These are phyloP conservation scores for Diaporthe longicolla DNA, from an alignment of 2,329 filamentous ascomycete genomes.

Conservation along the genomic window DNA sequence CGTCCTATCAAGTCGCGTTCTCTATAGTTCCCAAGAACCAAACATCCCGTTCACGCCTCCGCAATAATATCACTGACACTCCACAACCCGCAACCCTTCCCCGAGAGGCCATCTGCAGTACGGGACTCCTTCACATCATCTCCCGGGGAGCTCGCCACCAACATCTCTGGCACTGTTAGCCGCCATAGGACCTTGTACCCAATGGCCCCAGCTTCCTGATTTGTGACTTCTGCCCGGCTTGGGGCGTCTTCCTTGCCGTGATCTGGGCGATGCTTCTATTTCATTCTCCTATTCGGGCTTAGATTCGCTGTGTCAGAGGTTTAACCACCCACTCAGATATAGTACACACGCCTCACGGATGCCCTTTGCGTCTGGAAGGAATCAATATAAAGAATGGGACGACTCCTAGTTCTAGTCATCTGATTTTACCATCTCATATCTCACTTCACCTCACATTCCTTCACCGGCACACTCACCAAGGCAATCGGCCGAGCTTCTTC, in stretches of 20 bases:
- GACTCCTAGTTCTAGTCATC: fast-evolving
- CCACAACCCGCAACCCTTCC: not conserved
- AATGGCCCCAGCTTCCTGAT: conserved; percentile 17
- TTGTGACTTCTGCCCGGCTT: not conserved
- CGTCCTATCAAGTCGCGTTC: not conserved
- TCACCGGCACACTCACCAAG: not conserved
- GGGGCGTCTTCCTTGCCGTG: conserved; percentile 20
- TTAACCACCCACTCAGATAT: not conserved
- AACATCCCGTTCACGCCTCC: conserved; percentile 7
- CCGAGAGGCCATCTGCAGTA: not conserved
- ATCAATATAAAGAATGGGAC: conserved; percentile 4
- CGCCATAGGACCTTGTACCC: not conserved
- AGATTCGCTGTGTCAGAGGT: not conserved
- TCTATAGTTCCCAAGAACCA: conserved; percentile 8
- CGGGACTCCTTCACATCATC: not conserved
- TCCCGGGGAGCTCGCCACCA: not conserved
- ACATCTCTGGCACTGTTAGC: conserved; percentile 14
- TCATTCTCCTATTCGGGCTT: not conserved
- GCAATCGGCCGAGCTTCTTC: not conserved
- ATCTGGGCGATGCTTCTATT: conserved; percentile 15
- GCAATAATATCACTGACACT: conserved; percentile 16
- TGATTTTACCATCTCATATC: not conserved
- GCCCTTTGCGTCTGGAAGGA: not conserved
- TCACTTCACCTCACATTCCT: conserved; percentile 10
- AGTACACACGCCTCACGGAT: not conserved